Evolutionary conservation across 2,329 filamentous ascomycete species (phyloP).

Genomic region (Colletotrichum plurivorum): DNA sequence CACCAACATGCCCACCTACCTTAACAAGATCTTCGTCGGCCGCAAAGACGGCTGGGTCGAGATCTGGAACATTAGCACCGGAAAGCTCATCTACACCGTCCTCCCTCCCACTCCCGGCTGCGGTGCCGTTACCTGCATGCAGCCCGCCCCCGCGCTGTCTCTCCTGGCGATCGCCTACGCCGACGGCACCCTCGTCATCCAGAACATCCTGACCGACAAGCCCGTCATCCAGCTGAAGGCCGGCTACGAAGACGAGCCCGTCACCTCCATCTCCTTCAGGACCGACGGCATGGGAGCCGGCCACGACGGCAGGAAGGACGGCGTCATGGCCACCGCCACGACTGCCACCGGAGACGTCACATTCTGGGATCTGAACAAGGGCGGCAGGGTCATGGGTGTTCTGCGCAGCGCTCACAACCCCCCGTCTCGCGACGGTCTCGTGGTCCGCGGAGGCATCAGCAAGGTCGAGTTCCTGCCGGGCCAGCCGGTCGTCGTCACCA

Average conservation of each 20-base stretch:
- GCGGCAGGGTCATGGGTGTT: slow-evolving; percentile 87
- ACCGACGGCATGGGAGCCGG: slow-evolving; percentile 91
- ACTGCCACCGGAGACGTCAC: slow-evolving; percentile 87
- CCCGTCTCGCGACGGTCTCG: slow-evolving; percentile 67
- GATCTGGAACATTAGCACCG: slow-evolving; percentile 97
- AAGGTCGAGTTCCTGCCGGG: slow-evolving; percentile 91
- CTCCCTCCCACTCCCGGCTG: slow-evolving; percentile 79
- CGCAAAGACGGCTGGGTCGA: slow-evolving; percentile 91
- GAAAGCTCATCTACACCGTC: slow-evolving; percentile 91
- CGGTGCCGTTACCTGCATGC: slow-evolving; percentile 88
- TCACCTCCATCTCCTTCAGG: slow-evolving; percentile 90
- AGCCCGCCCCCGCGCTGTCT: slow-evolving; percentile 87
- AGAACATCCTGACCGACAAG: slow-evolving; percentile 86
- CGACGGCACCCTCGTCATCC: slow-evolving; percentile 82
- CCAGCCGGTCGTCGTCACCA: slow-evolving; percentile 91
- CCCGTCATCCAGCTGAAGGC: slow-evolving; percentile 78
- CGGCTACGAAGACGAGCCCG: slow-evolving; percentile 73
- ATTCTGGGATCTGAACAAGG: slow-evolving; percentile 95
- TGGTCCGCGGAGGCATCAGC: slow-evolving; percentile 83
- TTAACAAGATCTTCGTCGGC: slow-evolving; percentile 96
- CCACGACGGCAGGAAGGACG: slow-evolving; percentile 85
- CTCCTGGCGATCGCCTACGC: slow-evolving; percentile 91
- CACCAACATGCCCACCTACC: slow-evolving; percentile 90
- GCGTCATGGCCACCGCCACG: slow-evolving; percentile 94
- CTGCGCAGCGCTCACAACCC: slow-evolving; percentile 91